phyloP scores from a whole-genome alignment of 75 land plant species.

The Picea glauca region DNA sequence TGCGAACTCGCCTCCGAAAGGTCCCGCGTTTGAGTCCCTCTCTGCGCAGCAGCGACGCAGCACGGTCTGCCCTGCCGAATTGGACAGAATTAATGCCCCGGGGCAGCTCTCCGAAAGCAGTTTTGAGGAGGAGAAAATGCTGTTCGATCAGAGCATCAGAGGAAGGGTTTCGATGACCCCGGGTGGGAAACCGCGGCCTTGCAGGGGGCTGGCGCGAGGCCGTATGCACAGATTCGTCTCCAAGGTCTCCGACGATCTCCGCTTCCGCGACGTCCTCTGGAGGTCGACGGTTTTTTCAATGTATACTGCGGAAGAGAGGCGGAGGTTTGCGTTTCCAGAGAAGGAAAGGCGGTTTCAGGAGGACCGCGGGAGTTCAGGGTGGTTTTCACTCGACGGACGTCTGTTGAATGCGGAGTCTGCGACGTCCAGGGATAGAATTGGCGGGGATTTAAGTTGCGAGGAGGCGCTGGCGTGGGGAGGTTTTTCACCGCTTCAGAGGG shows the following conservation, averaged over 20 bases:
- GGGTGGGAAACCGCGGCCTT: neutral
- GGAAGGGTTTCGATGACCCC: neutral
- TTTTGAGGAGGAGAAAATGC: slow-evolving; percentile 5
- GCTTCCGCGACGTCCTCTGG: neutral
- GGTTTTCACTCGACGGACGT: slow-evolving; percentile 62
- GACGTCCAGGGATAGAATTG: slow-evolving; percentile 19
- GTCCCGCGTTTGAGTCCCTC: no score
- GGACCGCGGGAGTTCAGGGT: slow-evolving; percentile 16
- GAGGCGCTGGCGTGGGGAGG: slow-evolving; percentile 63
- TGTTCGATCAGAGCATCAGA: neutral
- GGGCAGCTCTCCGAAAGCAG: neutral
- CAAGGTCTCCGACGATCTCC: neutral
- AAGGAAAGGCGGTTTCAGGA: slow-evolving; percentile 1
- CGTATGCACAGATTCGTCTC: neutral
- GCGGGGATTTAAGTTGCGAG: slow-evolving; percentile 27
- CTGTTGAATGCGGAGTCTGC: slow-evolving; percentile 56
- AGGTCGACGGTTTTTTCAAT: slow-evolving; percentile 4
- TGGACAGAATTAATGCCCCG: neutral
- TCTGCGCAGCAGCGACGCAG: neutral
- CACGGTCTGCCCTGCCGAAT: slow-evolving; percentile 5
- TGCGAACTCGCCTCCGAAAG: no score
- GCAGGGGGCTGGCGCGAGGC: neutral
- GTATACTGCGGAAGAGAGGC: neutral
- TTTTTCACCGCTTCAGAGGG: slow-evolving; percentile 65
- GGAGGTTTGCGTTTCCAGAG: neutral